Percentiles rank a stretch among this genome's conserved stretches.
phyloP scores from a whole-genome alignment of 345 rosid genomes.

The Populus nigra region DNA sequence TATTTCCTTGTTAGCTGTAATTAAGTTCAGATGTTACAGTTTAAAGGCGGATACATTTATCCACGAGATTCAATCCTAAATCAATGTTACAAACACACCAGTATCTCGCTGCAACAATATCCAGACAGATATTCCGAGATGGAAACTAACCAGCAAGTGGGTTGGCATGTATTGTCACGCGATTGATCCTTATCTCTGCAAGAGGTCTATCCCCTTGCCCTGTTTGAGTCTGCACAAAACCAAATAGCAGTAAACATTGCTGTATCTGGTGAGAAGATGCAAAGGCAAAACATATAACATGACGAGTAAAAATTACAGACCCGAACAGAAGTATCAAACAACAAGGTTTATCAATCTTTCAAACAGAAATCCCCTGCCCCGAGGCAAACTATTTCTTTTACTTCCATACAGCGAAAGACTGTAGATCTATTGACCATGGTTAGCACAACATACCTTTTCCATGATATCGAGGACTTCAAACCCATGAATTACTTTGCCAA shows the following conservation, averaged over 20 bases:
- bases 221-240: slow-evolving; percentile 67
- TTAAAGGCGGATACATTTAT: background rate
- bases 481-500: slow-evolving; percentile 96
- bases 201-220: slow-evolving; percentile 92
- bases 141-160: slow-evolving; percentile 80
- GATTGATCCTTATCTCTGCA: slow-evolving; percentile 93
- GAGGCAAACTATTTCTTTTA: background rate
- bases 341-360: background rate
- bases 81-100: slow-evolving; percentile 2
- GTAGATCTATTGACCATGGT: background rate
- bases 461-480: slow-evolving; percentile 96
- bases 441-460: slow-evolving; percentile 70
- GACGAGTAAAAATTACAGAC: background rate
- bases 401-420: background rate
- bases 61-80: background rate
- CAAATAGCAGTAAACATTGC: background rate
- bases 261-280: background rate
- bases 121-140: background rate
- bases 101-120: background rate
- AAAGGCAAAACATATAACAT: background rate
- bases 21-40: background rate
- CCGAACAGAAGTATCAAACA: background rate
- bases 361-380: background rate
- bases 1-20: background rate
- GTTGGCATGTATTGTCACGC: slow-evolving; percentile 90